Percentiles rank a stretch among this genome's conserved stretches.
These are phyloP conservation scores for Xylaria sp. DNA, from an alignment of 2,329 filamentous ascomycete species.

Conservation along the genomic window DNA sequence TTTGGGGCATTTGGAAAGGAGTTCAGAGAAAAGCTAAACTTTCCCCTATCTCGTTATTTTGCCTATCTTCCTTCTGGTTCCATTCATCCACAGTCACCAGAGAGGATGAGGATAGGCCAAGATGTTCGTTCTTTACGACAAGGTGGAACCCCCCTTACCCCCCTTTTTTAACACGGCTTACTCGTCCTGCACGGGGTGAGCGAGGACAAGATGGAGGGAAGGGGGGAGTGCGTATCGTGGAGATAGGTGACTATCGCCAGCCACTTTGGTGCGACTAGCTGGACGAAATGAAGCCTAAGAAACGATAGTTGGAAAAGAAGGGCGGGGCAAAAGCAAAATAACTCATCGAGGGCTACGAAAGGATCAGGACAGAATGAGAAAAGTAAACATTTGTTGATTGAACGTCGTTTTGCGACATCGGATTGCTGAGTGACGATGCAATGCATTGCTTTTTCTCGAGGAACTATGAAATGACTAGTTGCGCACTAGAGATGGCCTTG, in stretches of 20 bases:
- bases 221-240: conserved; percentile 14
- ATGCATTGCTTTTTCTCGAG: conserved; percentile 30
- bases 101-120: conserved; percentile 1
- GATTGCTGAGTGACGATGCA: conserved; percentile 20
- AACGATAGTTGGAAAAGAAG: conserved; percentile 20
- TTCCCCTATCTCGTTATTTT: conserved; percentile 21
- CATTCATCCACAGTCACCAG: conserved; percentile 2
- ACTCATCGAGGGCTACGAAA: conserved; percentile 21
- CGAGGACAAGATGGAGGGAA: conserved; percentile 13
- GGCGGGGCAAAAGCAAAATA: conserved; percentile 34
- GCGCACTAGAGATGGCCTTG: conserved; percentile 23
- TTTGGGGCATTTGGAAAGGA: conserved; percentile 31
- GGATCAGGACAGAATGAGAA: conserved; percentile 26
- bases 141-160: no score
- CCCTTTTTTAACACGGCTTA: conserved; percentile 6
- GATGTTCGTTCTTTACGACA: neutral
- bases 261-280: conserved; percentile 22
- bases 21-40: conserved; percentile 31
- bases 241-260: conserved; percentile 20
- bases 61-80: neutral
- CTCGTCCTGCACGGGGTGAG: conserved; percentile 9
- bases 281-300: conserved; percentile 16
- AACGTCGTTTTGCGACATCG: conserved; percentile 15
- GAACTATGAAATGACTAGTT: conserved; percentile 28
- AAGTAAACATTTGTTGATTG: conserved; percentile 29